Percentiles rank a stretch among this genome's conserved stretches.
These are phyloP conservation scores for Paecilomyces fulvus DNA, from an alignment of 2,329 filamentous ascomycete genomes.

Conservation along the genomic window DNA sequence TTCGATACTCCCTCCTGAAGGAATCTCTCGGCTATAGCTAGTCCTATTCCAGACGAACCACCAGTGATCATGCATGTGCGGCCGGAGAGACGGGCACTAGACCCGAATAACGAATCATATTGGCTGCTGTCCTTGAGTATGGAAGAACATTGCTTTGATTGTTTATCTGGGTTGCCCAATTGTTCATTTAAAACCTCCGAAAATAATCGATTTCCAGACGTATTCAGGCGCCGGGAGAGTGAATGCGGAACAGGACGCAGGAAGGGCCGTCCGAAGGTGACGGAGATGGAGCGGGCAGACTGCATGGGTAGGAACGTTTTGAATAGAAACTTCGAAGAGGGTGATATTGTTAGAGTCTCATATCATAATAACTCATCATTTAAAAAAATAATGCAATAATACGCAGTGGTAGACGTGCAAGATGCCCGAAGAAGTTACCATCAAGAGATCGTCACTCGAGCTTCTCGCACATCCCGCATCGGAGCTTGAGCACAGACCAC, in stretches of 20 bases:
- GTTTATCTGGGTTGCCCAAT: not conserved
- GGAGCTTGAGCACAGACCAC: slow-evolving; percentile 22
- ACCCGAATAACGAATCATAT: slow-evolving; percentile 3
- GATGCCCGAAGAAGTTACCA: not conserved
- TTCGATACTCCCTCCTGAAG: slow-evolving; percentile 52
- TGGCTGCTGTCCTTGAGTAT: not conserved
- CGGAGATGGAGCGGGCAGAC: slow-evolving; percentile 47
- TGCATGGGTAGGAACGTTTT: slow-evolving; percentile 16
- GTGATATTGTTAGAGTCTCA: not conserved
- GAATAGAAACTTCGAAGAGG: not conserved
- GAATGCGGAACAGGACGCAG: not conserved
- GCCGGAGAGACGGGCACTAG: slow-evolving; percentile 21
- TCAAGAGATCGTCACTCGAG: not conserved
- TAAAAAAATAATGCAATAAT: not conserved
- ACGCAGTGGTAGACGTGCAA: not conserved
- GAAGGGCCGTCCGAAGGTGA: slow-evolving; percentile 37
- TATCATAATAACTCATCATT: not conserved
- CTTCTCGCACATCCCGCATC: not conserved
- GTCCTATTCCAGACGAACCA: slow-evolving; percentile 62
- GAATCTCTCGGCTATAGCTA: slow-evolving; percentile 59
- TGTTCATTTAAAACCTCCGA: not conserved
- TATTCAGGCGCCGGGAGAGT: not conserved
- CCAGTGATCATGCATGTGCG: slow-evolving; percentile 54
- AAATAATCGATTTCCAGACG: not conserved
- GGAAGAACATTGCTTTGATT: not conserved